These are phyloP conservation scores for Sarocladium strictum DNA, from an alignment of 2,329 filamentous ascomycete genomes.

Conservation along the genomic window DNA sequence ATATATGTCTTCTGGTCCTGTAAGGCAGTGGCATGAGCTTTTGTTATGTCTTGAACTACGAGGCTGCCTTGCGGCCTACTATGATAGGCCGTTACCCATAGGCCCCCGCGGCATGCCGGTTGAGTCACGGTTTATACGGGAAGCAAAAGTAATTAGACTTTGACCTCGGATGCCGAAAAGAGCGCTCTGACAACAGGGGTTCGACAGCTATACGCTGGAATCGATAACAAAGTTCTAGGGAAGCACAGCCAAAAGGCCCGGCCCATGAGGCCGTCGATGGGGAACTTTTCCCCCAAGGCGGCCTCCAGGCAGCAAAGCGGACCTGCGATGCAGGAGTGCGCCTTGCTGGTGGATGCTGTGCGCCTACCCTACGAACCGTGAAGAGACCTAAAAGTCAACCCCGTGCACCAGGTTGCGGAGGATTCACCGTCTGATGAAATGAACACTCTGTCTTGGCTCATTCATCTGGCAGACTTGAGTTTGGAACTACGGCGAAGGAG, in stretches of 20 bases:
- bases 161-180: background rate
- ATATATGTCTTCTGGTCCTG: no score
- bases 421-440: background rate
- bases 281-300: background rate
- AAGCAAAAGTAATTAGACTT: background rate
- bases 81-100: background rate
- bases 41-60: no score
- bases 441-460: background rate
- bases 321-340: background rate
- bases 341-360: background rate
- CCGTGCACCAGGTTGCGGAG: no score
- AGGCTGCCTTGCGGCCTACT: background rate
- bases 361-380: no score
- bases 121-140: background rate
- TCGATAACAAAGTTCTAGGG: background rate
- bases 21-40: no score
- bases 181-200: background rate
- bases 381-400: no score
- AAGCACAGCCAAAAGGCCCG: background rate
- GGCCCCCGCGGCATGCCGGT: background rate
- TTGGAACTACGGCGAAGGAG: background rate
- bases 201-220: no score
- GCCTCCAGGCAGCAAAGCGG: slow-evolving; percentile 7
- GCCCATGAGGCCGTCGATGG: background rate
- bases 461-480: background rate